Evolutionary conservation across 345 rosid species (phyloP).

Genomic region (Bruguiera parviflora): DNA sequence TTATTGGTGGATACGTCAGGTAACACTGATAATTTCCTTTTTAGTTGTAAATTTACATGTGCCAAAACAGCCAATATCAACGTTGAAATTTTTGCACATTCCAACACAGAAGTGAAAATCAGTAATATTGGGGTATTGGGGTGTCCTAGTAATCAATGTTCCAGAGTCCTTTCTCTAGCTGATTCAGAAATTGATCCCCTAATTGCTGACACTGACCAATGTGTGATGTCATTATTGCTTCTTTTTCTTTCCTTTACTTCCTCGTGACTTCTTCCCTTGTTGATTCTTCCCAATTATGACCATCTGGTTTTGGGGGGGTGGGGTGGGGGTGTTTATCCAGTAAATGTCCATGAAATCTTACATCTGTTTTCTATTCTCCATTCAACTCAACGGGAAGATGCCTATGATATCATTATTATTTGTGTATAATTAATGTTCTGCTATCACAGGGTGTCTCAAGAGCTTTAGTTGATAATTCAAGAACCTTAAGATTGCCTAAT

Average conservation of each 20-base stretch:
- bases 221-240: background rate
- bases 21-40: conserved; percentile 21
- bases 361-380: too few species aligned
- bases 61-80: too few species aligned
- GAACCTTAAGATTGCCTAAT: conserved; percentile 79
- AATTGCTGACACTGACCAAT: background rate
- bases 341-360: too few species aligned
- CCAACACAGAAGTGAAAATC: too few species aligned
- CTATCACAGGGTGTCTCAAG: conserved; percentile 70
- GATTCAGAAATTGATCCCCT: background rate
- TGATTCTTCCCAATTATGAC: background rate
- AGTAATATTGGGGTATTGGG: too few species aligned
- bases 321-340: too few species aligned
- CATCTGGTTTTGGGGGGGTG: too few species aligned
- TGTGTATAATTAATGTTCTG: conserved; percentile 3
- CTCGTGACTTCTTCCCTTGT: background rate
- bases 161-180: background rate
- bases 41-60: background rate
- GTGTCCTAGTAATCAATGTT: background rate
- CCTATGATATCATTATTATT: too few species aligned
- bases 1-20: conserved; percentile 99
- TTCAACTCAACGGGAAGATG: too few species aligned
- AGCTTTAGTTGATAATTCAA: conserved; percentile 81
- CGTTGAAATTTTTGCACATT: too few species aligned
- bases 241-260: background rate